These are phyloP conservation scores for Phaeosphaeria sp. DNA, from an alignment of 2,329 filamentous ascomycete genomes.

Conservation along the genomic window DNA sequence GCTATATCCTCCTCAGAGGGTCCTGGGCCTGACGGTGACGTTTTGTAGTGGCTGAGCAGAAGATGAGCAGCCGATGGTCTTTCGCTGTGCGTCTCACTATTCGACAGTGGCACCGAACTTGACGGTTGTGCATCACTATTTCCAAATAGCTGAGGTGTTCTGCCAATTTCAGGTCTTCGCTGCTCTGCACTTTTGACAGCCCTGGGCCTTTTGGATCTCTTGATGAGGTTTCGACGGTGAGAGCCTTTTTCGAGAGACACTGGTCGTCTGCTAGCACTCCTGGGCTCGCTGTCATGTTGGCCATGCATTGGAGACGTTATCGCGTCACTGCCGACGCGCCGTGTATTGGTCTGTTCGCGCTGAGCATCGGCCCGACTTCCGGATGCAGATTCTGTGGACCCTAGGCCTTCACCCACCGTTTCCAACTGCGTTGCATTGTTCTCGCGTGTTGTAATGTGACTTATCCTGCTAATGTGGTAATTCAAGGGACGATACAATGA, in stretches of 20 bases:
- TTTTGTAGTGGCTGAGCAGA: neutral
- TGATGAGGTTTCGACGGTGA: neutral
- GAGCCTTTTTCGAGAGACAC: neutral
- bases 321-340: conserved; percentile 6
- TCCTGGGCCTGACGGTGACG: neutral
- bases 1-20: neutral
- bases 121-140: neutral
- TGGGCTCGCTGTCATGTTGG: neutral
- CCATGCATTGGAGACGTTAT: neutral
- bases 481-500: neutral
- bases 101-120: neutral
- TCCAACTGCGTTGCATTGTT: neutral
- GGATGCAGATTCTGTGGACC: conserved; percentile 6
- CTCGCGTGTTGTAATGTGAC: neutral
- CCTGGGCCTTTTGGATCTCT: neutral
- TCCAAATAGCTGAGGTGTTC: neutral
- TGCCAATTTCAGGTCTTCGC: neutral
- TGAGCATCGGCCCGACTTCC: conserved; percentile 10
- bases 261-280: neutral
- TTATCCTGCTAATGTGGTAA: neutral
- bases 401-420: neutral
- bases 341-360: conserved; percentile 14
- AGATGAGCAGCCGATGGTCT: neutral
- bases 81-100: neutral
- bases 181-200: conserved; percentile 1